A percentile compares a stretch with the other conserved stretches of the same genome.
phyloP scores from a whole-genome alignment of 345 rosid genomes.

The Salix koriyanagi region DNA sequence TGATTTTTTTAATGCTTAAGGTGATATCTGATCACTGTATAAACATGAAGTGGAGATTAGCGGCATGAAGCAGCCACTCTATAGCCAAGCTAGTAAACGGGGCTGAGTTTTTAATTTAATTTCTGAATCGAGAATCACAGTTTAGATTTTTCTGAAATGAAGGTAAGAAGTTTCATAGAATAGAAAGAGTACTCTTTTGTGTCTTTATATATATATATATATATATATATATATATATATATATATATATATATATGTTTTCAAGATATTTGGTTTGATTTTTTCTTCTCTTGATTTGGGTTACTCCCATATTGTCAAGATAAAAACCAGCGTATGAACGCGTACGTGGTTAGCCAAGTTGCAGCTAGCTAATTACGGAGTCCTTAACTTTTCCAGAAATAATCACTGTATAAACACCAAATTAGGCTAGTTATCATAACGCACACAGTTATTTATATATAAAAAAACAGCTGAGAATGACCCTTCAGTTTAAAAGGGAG shows the following conservation, averaged over 20 bases:
- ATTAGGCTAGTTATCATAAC: not conserved
- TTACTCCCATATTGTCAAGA: not conserved
- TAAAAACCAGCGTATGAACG: not conserved
- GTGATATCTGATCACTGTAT: not conserved
- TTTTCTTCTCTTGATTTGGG: not conserved
- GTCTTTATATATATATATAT: not conserved
- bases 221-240: no score
- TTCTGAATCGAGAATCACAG: not conserved
- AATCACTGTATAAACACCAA: not conserved
- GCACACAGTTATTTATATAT: no score
- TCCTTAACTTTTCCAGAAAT: not conserved
- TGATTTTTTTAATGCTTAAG: not conserved
- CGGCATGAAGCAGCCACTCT: not conserved
- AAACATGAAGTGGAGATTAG: not conserved
- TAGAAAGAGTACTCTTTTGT: not conserved
- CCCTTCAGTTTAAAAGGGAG: constrained; percentile 2
- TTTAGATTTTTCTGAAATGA: not conserved
- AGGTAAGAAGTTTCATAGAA: no score
- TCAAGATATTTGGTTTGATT: not conserved
- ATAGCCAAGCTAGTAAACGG: not conserved
- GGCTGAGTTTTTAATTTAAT: not conserved
- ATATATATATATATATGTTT: no score
- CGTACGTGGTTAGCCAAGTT: not conserved
- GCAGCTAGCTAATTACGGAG: not conserved
- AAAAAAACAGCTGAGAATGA: not conserved